Base-by-base conservation (phyloP, 345 rosid genomes). In the Rhodomyrtus tomentosa region DNA sequence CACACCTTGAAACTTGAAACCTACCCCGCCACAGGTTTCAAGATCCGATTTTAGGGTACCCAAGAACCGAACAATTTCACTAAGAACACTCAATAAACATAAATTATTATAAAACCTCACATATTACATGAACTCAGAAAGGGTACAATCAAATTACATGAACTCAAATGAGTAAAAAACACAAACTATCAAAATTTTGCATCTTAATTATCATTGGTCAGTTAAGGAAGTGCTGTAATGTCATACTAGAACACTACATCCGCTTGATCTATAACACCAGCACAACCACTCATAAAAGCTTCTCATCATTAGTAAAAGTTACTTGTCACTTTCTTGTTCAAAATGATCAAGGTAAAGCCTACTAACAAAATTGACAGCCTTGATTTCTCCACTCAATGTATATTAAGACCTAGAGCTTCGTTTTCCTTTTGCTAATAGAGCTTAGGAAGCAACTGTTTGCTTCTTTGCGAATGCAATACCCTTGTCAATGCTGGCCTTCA, bases 401-500 rank as follows among this genome's bases (percentile, higher is more conserved):
- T 51, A 38, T 11, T 52, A 36, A 29, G 83, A 49, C 10, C 25
- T 18, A 1, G 38, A 29, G 27, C n/a, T 25, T 29, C 49, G 15
- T 62, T 62, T 32, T 11, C 12, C 12, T n/a, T 32, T 62, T 62
- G 42, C 42, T 16, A 2, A 7, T 84, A 49, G 56, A 55, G 22
- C 83, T 82, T 89, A 93, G 36, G 97, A 93, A 87, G 93, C 86
- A 82, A 92, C 93, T 0, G 86, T 54, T 84, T 91, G 92, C 89
- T 94, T 95, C 83, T 92, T 93, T 18, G 87, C 96, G 59, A 95
- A 97, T 4, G 92, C 88, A 45, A 95, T 52, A 74, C 99, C 99
- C 87, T 97, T 97, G 83, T 95, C 96, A 8, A 94, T 97, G 91
- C 98, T 95, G 79, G 92, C 92, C 88, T 91, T 95, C 85, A 97